Evolutionary conservation across 768 basidiomycete species (phyloP).

Genomic region (Termitomyces sp.): DNA sequence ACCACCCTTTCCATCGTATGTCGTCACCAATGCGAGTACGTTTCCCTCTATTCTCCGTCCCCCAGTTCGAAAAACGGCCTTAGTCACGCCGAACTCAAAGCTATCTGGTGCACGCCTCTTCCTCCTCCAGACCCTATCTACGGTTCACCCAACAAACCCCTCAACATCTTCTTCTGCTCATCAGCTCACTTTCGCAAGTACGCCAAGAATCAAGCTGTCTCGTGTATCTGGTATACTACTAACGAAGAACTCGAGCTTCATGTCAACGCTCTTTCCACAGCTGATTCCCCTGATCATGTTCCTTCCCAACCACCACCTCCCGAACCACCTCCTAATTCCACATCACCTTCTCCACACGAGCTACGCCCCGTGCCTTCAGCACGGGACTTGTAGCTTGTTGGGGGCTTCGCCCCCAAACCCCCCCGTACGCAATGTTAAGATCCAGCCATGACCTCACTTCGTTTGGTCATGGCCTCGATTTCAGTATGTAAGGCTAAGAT

Average conservation of each 20-base stretch:
- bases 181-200: too few relatives aligned
- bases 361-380: too few relatives aligned
- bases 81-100: conserved; percentile 5
- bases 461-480: too few relatives aligned
- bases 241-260: neutral
- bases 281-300: neutral
- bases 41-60: conserved; percentile 6
- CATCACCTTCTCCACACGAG: neutral
- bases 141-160: conserved; percentile 2
- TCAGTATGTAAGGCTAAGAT: too few relatives aligned
- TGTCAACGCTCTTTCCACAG: neutral
- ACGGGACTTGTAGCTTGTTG: too few relatives aligned
- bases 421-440: too few relatives aligned
- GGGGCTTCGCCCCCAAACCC: too few relatives aligned
- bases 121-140: neutral
- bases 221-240: conserved; percentile 1
- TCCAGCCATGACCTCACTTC: too few relatives aligned
- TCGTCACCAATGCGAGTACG: conserved; percentile 1
- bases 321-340: neutral
- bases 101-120: conserved; percentile 4
- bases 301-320: neutral
- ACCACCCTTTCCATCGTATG: conserved; percentile 3
- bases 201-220: conserved; percentile 9
- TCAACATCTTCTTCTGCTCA: too few relatives aligned
- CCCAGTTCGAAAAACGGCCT: conserved; percentile 4